Evolutionary conservation across 163 green algal species (phyloP), one percentile per base, ranked within the genome.

Genomic region (Botryococcus braunii): DNA sequence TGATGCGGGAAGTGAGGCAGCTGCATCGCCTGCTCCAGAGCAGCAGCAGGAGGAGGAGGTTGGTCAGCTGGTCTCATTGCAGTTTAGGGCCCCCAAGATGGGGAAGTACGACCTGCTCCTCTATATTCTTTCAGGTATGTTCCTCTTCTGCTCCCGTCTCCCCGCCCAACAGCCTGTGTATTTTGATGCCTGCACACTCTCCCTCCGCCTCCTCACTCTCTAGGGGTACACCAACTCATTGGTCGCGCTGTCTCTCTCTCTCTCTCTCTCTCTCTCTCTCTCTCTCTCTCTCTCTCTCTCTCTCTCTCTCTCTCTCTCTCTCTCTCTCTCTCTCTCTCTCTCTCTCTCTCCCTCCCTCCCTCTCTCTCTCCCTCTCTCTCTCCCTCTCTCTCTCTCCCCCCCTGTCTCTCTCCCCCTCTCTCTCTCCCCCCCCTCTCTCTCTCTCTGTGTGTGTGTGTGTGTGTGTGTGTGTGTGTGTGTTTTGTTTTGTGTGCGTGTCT

Each of bases 61-160:
- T 46, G 55, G 72, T 3, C 85, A 94, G 81, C 43, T 82, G 37
- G 72, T 93, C 50, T 79, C 89, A 62, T 38, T 93, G n/a, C 72
- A 79, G 57, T 92, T 95, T 47, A 11, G 48, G 0, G 82, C 79
- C 3, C 79, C 76, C 7, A 71, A 39, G 62, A 66, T 79, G 49
- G 87, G 81, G 47, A 89, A 81, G 65, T 86, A 90, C 60, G 78
- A 89, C 70, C 74, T 93, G 48, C 72, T 71, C 29, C 60, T 95
- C 62, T 59, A 81, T 37, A 68, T 76, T 59, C 81, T 95, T 74
- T 82, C 70, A 67, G 71, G 71, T 66, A 17, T 5, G 38, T 21
- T 23, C 39, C 25, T 21, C 5, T 31, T 35, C 3, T 67, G n/a
- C n/a, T n/a, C 13, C 21, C 52, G 13, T 27, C 13, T 27, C 8